These are phyloP conservation scores for Cladophialophora exuberans DNA, from an alignment of 2,329 filamentous ascomycete species.

Conservation along the genomic window DNA sequence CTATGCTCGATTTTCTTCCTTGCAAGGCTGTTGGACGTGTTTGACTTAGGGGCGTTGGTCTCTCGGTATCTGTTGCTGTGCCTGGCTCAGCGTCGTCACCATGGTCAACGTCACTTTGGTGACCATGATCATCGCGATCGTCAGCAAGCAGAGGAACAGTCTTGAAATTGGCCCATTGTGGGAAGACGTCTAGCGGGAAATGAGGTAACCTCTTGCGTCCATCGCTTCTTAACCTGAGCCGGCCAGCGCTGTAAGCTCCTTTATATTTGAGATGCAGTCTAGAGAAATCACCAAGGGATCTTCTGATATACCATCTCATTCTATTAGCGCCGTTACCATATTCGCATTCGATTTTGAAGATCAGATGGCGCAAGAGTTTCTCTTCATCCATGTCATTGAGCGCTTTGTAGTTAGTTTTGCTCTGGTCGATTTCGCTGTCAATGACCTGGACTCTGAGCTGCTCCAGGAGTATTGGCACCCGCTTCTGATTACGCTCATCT, in stretches of 20 bases:
- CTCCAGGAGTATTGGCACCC: slow-evolving; percentile 91
- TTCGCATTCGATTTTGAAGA: slow-evolving; percentile 90
- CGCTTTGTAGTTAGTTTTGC: slow-evolving; percentile 36
- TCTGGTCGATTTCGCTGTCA: slow-evolving; percentile 71
- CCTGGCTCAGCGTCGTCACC: slow-evolving; percentile 59
- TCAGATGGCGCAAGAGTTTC: slow-evolving; percentile 68
- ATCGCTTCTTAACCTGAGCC: slow-evolving; percentile 69
- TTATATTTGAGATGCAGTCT: slow-evolving; percentile 95
- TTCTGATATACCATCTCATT: slow-evolving; percentile 94
- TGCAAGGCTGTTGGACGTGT: slow-evolving; percentile 59
- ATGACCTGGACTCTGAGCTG: slow-evolving; percentile 88
- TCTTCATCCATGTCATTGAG: slow-evolving; percentile 18
- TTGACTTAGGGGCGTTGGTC: slow-evolving; percentile 56
- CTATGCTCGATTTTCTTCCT: slow-evolving; percentile 61
- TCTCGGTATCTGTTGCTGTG: slow-evolving; percentile 70
- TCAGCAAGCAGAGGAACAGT: slow-evolving; percentile 78
- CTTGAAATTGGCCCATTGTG: slow-evolving; percentile 84
- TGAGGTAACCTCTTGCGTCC: slow-evolving; percentile 81
- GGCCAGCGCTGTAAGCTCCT: slow-evolving; percentile 79
- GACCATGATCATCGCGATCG: slow-evolving; percentile 72
- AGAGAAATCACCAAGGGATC: slow-evolving; percentile 85
- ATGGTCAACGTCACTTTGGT: slow-evolving; percentile 54
- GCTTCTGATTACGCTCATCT: slow-evolving; percentile 92
- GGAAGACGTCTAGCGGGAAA: slow-evolving; percentile 87
- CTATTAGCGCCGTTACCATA: slow-evolving; percentile 94